These are phyloP conservation scores for Gryganskiella cystojenkinii DNA, from an alignment of 192 early-diverging fungal species.

Conservation along the genomic window DNA sequence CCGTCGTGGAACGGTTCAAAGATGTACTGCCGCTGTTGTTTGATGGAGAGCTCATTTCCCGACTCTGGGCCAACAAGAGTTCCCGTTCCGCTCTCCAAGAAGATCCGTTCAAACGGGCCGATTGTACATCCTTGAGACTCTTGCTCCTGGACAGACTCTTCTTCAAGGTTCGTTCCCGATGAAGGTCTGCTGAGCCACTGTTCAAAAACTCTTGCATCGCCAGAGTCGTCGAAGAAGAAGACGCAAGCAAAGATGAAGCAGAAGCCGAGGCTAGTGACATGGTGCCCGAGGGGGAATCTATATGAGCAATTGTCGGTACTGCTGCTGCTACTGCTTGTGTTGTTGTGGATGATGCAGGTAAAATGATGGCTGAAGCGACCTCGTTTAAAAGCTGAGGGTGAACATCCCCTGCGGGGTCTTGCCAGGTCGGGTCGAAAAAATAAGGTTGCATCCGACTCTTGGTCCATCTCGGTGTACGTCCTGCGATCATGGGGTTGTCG, in stretches of 20 bases:
- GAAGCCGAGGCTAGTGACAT: constrained; percentile 22
- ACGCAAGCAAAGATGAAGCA: constrained; percentile 8
- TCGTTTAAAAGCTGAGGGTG: constrained; percentile 4
- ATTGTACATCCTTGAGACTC: constrained; percentile 47
- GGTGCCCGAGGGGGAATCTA: neutral
- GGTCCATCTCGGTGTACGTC: constrained; percentile 45
- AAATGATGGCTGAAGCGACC: too few relatives aligned
- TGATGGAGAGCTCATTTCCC: constrained; percentile 4
- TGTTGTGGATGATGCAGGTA: neutral
- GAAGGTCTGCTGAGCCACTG: constrained; percentile 36
- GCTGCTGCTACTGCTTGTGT: neutral
- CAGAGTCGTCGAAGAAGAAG: constrained; percentile 5
- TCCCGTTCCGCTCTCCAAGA: constrained; percentile 48
- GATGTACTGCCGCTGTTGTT: neutral
- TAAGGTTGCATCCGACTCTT: constrained; percentile 49
- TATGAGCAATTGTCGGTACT: neutral
- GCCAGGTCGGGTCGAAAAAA: constrained; percentile 34
- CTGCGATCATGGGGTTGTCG: constrained; percentile 44
- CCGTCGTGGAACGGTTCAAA: neutral
- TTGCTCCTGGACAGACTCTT: constrained; percentile 47
- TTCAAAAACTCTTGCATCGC: constrained; percentile 51
- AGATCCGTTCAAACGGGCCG: constrained; percentile 30
- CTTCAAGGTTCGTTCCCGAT: constrained; percentile 45
- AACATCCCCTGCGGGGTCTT: constrained; percentile 34
- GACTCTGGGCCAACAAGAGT: constrained; percentile 30